These are phyloP conservation scores for Anthoceros angustus DNA, from an alignment of 225 moss, liverwort and hornwort genomes.

Conservation along the genomic window DNA sequence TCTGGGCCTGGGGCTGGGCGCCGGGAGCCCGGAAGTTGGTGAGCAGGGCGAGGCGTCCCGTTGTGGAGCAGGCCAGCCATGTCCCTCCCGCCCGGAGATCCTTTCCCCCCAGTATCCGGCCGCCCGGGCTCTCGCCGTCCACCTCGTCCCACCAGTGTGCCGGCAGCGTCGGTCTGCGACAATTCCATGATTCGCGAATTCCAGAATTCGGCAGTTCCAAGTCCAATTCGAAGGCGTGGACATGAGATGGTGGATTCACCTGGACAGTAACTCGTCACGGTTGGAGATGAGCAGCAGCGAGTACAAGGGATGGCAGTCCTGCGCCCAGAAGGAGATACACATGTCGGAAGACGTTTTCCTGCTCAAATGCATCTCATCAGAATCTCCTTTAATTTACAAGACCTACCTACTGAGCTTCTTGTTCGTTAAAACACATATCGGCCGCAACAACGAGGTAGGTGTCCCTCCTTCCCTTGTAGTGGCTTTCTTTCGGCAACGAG, in stretches of 20 bases:
- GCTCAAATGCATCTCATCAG: too few relatives aligned
- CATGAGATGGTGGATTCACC: slow-evolving; percentile 5
- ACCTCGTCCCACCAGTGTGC: slow-evolving; percentile 60
- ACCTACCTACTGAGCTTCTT: too few relatives aligned
- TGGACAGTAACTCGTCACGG: slow-evolving; percentile 49
- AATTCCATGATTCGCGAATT: not conserved
- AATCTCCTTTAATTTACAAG: too few relatives aligned
- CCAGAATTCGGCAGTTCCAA: too few relatives aligned
- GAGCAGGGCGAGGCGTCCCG: slow-evolving; percentile 59
- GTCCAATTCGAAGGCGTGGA: not conserved
- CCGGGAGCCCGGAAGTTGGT: slow-evolving; percentile 51
- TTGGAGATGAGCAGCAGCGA: slow-evolving; percentile 69
- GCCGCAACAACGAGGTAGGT: too few relatives aligned
- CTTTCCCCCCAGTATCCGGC: slow-evolving; percentile 57
- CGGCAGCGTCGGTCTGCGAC: slow-evolving; percentile 37
- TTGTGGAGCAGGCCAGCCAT: slow-evolving; percentile 67
- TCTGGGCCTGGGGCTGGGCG: slow-evolving; percentile 15
- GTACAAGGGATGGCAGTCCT: slow-evolving; percentile 61
- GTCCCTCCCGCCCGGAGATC: slow-evolving; percentile 59
- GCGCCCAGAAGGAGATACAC: slow-evolving; percentile 84
- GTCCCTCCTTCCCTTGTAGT: too few relatives aligned
- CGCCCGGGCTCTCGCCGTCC: slow-evolving; percentile 5
- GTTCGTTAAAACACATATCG: too few relatives aligned
- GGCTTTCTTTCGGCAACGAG: too few relatives aligned
- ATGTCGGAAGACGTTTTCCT: slow-evolving; percentile 12